Percentiles rank a stretch among this genome's conserved stretches.
Conservation (phyloP, 2,329 filamentous ascomycete species). For the Beauveria rudraprayagi region DNA sequence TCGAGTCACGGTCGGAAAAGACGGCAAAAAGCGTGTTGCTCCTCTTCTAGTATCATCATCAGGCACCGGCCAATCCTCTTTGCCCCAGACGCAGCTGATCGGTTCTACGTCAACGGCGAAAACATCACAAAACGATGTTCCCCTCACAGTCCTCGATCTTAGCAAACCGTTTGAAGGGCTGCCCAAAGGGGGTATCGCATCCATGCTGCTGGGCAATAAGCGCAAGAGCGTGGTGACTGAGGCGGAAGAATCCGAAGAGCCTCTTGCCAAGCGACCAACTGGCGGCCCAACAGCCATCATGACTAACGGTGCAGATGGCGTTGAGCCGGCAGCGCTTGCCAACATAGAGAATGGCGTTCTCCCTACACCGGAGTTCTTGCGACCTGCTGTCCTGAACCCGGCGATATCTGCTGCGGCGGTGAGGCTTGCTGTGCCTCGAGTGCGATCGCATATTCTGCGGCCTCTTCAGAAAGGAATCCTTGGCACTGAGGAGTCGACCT, state of each 20-base stretch:
- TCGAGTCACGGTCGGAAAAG: constrained; percentile 88
- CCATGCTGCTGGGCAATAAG: constrained; percentile 88
- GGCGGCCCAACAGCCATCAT: constrained; percentile 68
- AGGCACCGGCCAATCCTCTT: constrained; percentile 74
- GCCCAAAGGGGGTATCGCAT: constrained; percentile 77
- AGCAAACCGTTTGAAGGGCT: constrained; percentile 91
- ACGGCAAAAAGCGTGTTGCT: constrained; percentile 92
- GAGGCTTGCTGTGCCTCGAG: constrained; percentile 77
- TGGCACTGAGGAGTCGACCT: constrained; percentile 52
- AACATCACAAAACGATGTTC: constrained; percentile 58
- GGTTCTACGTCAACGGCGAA: constrained; percentile 58
- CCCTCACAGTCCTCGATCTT: constrained; percentile 78
- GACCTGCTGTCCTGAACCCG: constrained; percentile 80
- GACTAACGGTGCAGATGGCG: constrained; percentile 66
- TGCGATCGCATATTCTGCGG: constrained; percentile 74
- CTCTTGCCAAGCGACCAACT: constrained; percentile 41
- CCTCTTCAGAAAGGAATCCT: constrained; percentile 64
- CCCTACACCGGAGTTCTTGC: constrained; percentile 72
- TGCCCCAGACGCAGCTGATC: constrained; percentile 82
- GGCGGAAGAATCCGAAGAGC: constrained; percentile 65
- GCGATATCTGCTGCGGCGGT: constrained; percentile 74
- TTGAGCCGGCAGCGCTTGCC: constrained; percentile 64
- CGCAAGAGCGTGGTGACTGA: constrained; percentile 69
- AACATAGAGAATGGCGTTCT: constrained; percentile 51
- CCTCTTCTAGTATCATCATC: constrained; percentile 87